phyloP scores from a whole-genome alignment of 2,329 filamentous ascomycete species.

The Cladosporium sp. region DNA sequence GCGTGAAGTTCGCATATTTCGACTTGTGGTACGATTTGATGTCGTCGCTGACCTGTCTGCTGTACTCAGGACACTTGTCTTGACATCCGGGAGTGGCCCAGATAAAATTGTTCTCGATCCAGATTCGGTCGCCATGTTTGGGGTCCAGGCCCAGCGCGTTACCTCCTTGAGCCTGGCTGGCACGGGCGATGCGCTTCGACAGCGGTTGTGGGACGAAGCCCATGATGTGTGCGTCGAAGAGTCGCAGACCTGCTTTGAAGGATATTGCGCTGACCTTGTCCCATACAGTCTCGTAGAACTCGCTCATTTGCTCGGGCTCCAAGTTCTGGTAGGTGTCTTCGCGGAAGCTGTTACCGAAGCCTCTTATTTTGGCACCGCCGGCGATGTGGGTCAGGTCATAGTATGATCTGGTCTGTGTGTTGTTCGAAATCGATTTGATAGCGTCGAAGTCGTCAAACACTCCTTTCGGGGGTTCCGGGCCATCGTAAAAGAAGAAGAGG shows the following conservation, averaged over 20 bases:
- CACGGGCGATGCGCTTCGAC: neutral
- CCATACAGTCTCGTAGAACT: neutral
- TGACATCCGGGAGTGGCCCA: neutral
- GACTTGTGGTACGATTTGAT: neutral
- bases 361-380: conserved; percentile 21
- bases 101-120: neutral
- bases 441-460: neutral
- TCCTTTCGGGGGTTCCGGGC: neutral
- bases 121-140: neutral
- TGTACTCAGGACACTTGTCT: neutral
- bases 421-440: neutral
- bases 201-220: neutral
- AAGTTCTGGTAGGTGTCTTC: conserved; percentile 23
- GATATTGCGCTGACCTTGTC: neutral
- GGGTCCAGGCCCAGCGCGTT: neutral
- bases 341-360: conserved; percentile 27
- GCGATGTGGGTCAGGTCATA: conserved; percentile 9
- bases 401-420: neutral
- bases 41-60: neutral
- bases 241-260: neutral
- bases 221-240: neutral
- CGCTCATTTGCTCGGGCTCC: conserved; percentile 22
- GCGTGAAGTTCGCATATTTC: neutral
- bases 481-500: neutral
- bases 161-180: neutral